A percentile compares a stretch with the other conserved stretches of the same genome.
phyloP scores from a whole-genome alignment of 805 yeast genomes.

The Schizosaccharomyces japonicus region DNA sequence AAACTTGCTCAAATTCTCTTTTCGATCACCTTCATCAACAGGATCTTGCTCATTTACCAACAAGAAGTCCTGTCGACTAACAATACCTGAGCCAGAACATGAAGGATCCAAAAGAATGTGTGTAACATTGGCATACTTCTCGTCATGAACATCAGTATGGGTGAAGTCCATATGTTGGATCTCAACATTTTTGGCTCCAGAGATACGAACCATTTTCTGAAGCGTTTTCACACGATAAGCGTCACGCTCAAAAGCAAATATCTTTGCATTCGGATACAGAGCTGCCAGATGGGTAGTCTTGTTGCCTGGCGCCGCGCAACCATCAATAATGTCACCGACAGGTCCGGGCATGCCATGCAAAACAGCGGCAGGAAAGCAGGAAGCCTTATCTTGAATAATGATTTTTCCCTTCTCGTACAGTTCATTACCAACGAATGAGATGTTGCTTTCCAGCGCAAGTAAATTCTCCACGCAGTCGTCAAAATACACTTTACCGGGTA shows the following conservation, averaged over 20 bases:
- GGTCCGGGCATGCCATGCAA: constrained; percentile 25
- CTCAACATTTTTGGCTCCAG: constrained; percentile 33
- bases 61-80: constrained; percentile 41
- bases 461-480: constrained; percentile 56
- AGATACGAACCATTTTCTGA: constrained; percentile 53
- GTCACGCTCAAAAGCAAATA: constrained; percentile 78
- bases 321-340: constrained; percentile 53
- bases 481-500: constrained; percentile 27
- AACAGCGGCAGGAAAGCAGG: constrained; percentile 85
- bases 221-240: constrained; percentile 43
- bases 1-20: constrained; percentile 56
- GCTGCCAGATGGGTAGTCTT: constrained; percentile 86
- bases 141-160: constrained; percentile 26
- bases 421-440: constrained; percentile 39
- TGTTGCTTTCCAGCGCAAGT: constrained; percentile 53
- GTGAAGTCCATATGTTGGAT: constrained; percentile 39
- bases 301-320: constrained; percentile 97
- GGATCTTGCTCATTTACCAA: constrained; percentile 21
- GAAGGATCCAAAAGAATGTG: constrained; percentile 88
- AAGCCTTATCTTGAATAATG: constrained; percentile 86
- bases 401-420: constrained; percentile 53
- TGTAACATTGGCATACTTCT: constrained; percentile 23
- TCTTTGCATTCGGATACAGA: constrained; percentile 16
- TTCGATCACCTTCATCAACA: constrained; percentile 21
- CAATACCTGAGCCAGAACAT: constrained; percentile 93